Evolutionary conservation across 768 basidiomycete species (phyloP).

Genomic region (Kwoniella bestiolae): DNA sequence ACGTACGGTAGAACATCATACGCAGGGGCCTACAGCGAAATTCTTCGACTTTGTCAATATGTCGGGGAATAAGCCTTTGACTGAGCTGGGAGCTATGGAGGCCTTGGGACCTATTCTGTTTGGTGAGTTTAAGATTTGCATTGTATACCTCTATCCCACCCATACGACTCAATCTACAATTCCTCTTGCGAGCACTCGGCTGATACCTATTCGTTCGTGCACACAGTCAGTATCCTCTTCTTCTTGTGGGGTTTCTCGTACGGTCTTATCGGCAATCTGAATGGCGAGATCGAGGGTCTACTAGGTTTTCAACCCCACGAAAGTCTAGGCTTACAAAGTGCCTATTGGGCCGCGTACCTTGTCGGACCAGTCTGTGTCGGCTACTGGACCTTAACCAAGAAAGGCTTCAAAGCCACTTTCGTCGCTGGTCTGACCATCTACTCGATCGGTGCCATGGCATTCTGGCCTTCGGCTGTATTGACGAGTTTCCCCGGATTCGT

Average conservation of each 20-base stretch:
- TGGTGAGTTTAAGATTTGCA: conserved; percentile 31
- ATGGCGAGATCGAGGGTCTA: conserved; percentile 40
- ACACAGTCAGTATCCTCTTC: conserved; percentile 48
- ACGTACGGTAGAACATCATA: background rate
- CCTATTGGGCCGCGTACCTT: conserved; percentile 52
- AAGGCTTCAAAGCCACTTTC: conserved; percentile 54
- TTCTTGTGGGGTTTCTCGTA: conserved; percentile 56
- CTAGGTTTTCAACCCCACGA: conserved; percentile 37
- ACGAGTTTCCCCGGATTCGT: conserved; percentile 49
- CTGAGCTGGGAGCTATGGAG: conserved; percentile 43
- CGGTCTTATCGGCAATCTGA: conserved; percentile 54
- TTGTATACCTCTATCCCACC: background rate
- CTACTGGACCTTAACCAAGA: conserved; percentile 46
- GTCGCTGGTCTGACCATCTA: conserved; percentile 52
- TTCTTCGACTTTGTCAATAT: conserved; percentile 56
- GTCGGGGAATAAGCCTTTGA: conserved; percentile 42
- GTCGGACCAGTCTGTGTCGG: conserved; percentile 44
- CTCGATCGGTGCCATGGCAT: conserved; percentile 51
- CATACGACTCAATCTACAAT: background rate
- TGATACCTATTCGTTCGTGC: background rate
- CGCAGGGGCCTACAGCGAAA: conserved; percentile 34
- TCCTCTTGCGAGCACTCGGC: too few relatives aligned
- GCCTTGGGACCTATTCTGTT: conserved; percentile 51
- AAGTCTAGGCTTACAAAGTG: conserved; percentile 43
- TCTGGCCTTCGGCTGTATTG: conserved; percentile 53